phyloP scores from a whole-genome alignment of 140 eudicot species.

The Flaveria floridana region DNA sequence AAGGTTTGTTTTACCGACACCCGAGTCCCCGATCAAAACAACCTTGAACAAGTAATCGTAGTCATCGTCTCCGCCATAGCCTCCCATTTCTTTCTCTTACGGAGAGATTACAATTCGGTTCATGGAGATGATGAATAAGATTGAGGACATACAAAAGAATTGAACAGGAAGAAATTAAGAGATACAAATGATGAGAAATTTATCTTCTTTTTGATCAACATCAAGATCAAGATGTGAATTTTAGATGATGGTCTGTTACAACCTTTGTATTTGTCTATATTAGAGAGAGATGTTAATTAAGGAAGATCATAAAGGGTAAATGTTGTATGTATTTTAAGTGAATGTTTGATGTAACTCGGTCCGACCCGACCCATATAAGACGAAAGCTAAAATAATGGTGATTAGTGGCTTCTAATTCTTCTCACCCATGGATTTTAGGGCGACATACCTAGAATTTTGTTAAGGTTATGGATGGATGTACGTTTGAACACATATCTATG shows the following conservation, averaged over 20 bases:
- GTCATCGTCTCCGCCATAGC: background rate
- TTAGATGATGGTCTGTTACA: background rate
- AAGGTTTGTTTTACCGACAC: conserved; percentile 18
- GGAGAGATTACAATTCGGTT: background rate
- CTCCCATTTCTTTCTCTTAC: conserved; percentile 2
- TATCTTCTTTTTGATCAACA: background rate
- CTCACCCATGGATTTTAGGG: conserved; percentile 13
- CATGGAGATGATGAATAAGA: conserved; percentile 9
- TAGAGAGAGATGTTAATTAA: background rate
- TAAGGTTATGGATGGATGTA: background rate
- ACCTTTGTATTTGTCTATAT: conserved; percentile 3
- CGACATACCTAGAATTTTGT: conserved; percentile 4
- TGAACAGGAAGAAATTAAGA: background rate
- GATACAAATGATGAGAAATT: background rate
- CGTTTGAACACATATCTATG: background rate
- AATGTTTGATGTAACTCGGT: background rate
- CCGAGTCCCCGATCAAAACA: conserved; percentile 14
- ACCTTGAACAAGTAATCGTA: conserved; percentile 22
- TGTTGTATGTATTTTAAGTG: background rate
- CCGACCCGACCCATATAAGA: background rate
- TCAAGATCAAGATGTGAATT: background rate
- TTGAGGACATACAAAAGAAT: background rate
- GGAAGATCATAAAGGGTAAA: background rate
- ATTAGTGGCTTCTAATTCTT: conserved; percentile 4
- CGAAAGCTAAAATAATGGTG: background rate